Conservation (phyloP, 2,329 filamentous ascomycete genomes). For the Harringtonia lauricola region DNA sequence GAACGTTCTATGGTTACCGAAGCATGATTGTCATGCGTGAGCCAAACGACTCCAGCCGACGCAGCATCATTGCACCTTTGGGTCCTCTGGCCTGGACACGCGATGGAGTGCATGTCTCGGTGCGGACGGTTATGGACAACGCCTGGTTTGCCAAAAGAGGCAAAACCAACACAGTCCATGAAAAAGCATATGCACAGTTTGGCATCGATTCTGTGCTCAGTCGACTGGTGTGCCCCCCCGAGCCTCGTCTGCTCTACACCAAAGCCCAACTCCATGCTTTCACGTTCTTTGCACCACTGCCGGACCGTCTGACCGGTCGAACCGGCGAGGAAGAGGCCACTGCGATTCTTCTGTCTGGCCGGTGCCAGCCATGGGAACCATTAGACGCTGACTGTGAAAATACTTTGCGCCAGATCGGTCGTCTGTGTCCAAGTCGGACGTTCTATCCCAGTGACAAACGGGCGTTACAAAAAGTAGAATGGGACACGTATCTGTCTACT, state of each 20-base stretch:
- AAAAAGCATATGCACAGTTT: constrained; percentile 34
- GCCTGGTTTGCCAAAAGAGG: not conserved
- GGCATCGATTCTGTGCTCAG: constrained; percentile 42
- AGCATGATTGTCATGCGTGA: constrained; percentile 47
- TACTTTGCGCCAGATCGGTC: constrained; percentile 14
- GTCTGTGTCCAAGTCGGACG: constrained; percentile 18
- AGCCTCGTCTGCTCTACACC: constrained; percentile 40
- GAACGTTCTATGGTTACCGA: constrained; percentile 46
- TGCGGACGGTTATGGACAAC: constrained; percentile 14
- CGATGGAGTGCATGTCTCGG: constrained; percentile 28
- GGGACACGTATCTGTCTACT: constrained; percentile 19
- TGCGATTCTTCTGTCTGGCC: constrained; percentile 33
- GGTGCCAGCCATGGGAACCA: constrained; percentile 36
- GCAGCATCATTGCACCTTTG: constrained; percentile 43
- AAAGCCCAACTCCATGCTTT: constrained; percentile 49
- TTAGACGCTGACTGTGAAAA: constrained; percentile 3
- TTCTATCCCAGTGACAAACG: constrained; percentile 25
- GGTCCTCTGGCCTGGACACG: constrained; percentile 23
- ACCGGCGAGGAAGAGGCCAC: constrained; percentile 53
- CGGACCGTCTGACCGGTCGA: constrained; percentile 44
- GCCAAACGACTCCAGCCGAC: constrained; percentile 19
- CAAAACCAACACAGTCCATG: not conserved
- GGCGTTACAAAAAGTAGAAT: constrained; percentile 23
- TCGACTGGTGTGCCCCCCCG: constrained; percentile 43
- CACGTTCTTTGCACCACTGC: constrained; percentile 41